Conservation (phyloP, 768 basidiomycete species). For the Boletus sp. region DNA sequence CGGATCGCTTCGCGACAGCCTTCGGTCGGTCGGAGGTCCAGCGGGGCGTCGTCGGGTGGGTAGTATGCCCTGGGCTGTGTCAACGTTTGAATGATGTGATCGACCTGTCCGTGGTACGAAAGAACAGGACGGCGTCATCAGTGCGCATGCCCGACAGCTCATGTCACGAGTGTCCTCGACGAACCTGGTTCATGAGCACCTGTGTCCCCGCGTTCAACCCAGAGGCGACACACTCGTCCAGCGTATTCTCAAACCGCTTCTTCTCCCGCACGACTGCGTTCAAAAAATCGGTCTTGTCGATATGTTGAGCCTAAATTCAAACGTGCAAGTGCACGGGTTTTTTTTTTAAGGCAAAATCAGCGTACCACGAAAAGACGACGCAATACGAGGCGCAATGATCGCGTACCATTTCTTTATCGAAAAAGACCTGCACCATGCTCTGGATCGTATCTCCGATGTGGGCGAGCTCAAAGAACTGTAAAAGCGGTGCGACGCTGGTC, state of each 20-base stretch:
- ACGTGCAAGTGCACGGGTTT: not conserved
- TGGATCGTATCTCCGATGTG: constrained; percentile 97
- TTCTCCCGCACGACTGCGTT: constrained; percentile 94
- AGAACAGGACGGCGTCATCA: not conserved
- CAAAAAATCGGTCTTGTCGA: constrained; percentile 90
- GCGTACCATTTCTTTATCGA: constrained; percentile 89
- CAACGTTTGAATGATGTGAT: constrained; percentile 82
- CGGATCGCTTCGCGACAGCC: constrained; percentile 89
- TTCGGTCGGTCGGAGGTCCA: constrained; percentile 82
- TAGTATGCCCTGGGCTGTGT: constrained; percentile 89
- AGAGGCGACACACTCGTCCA: constrained; percentile 92
- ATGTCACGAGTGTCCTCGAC: not conserved
- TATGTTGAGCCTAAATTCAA: constrained; percentile 63
- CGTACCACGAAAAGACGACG: not conserved
- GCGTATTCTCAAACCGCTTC: constrained; percentile 87
- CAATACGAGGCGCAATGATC: not conserved
- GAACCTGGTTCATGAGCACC: constrained; percentile 89
- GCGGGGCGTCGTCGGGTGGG: constrained; percentile 71
- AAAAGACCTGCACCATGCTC: constrained; percentile 97
- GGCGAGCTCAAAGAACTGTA: constrained; percentile 97
- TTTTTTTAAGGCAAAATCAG: not conserved
- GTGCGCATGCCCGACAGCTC: not conserved
- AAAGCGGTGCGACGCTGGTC: constrained; percentile 82
- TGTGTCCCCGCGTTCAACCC: constrained; percentile 95
- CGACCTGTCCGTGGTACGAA: constrained; percentile 53